Conservation (phyloP, 805 yeast species). For the Yamadazyma philogaea region DNA sequence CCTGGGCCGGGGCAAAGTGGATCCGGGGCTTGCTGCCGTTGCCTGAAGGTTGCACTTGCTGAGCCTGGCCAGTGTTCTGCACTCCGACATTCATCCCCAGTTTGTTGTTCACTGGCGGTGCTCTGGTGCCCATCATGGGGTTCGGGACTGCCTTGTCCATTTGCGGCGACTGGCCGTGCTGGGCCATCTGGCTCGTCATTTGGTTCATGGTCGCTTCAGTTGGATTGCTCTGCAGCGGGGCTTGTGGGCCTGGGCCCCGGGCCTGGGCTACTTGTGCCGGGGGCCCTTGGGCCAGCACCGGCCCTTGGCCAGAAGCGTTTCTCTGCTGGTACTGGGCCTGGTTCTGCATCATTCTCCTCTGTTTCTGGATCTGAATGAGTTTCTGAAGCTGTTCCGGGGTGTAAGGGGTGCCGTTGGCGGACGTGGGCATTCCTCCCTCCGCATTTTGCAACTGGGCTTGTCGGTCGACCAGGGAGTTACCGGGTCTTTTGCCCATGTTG, state of each 20-base stretch:
- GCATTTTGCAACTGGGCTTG: conserved; percentile 16
- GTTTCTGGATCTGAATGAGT: conserved; percentile 50
- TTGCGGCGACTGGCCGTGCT: conserved; percentile 2
- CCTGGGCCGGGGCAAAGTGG: conserved; percentile 58
- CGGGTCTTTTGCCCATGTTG: conserved; percentile 1
- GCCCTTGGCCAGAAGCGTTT: conserved; percentile 6
- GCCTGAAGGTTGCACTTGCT: conserved; percentile 18
- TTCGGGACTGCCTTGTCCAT: conserved; percentile 3
- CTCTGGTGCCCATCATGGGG: conserved; percentile 18
- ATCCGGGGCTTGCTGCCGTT: conserved; percentile 28
- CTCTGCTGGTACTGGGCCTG: conserved; percentile 30
- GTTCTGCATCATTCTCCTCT: conserved; percentile 46
- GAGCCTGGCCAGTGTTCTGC: conserved; percentile 5
- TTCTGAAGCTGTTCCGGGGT: conserved; percentile 62
- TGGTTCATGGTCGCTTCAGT: conserved; percentile 2
- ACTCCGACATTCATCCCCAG: conserved; percentile 1
- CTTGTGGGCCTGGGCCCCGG: not conserved
- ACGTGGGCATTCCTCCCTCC: conserved; percentile 28
- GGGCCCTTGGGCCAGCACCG: not conserved
- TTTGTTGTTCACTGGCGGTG: conserved; percentile 10
- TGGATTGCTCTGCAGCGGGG: not conserved
- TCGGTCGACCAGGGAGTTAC: not conserved
- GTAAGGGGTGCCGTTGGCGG: conserved; percentile 56
- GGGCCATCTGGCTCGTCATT: conserved; percentile 4
- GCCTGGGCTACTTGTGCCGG: not conserved